Evolutionary conservation across 805 yeast genomes (phyloP).

Genomic region (Yamadazyma sp.): DNA sequence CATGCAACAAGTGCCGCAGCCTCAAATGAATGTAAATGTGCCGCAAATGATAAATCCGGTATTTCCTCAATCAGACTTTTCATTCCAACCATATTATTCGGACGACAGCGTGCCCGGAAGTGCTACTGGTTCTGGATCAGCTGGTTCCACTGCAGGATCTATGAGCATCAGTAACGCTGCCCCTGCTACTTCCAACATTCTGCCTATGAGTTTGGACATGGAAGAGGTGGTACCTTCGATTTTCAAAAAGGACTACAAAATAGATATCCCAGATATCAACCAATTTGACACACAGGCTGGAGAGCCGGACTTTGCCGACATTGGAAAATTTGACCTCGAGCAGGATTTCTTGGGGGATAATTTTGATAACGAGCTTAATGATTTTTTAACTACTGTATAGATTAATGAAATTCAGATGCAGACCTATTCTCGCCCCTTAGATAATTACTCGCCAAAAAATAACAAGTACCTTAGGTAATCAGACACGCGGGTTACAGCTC

Average conservation of each 20-base stretch:
- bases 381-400: conserved; percentile 16
- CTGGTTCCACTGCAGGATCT: no score
- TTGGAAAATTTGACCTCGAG: not conserved
- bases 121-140: no score
- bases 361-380: conserved; percentile 14
- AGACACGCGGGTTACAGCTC: no score
- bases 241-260: conserved; percentile 10
- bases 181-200: conserved; percentile 7
- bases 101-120: not conserved
- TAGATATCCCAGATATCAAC: conserved; percentile 7
- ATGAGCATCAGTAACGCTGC: not conserved
- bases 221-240: conserved; percentile 10
- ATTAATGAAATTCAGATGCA: no score
- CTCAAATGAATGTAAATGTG: no score
- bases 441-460: no score
- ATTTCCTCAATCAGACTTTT: conserved; percentile 1
- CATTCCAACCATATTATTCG: conserved; percentile 3
- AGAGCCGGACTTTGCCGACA: not conserved
- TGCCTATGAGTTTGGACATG: conserved; percentile 6
- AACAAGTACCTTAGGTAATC: no score
- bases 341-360: conserved; percentile 7
- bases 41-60: no score
- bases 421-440: no score
- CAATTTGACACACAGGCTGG: conserved; percentile 1
- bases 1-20: no score